Evolutionary conservation across 208 protist genomes (phyloP).

Genomic region (Novymonas esmeraldas): DNA sequence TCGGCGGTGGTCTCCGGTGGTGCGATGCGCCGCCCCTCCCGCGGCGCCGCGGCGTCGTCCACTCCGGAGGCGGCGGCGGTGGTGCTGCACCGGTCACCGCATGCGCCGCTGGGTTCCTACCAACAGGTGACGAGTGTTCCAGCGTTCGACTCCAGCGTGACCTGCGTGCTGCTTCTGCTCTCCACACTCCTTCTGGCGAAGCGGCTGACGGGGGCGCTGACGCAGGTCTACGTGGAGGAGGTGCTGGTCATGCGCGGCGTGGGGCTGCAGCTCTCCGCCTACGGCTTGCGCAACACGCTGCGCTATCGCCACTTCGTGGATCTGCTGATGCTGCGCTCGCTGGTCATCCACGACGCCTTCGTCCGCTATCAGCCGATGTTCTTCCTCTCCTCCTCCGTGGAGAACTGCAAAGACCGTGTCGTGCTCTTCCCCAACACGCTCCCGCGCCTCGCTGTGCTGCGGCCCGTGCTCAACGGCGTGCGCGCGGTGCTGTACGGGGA

Average conservation of each 20-base stretch:
- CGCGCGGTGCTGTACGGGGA: slow-evolving; percentile 78
- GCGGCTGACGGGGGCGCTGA: slow-evolving; percentile 39
- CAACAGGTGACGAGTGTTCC: slow-evolving; percentile 2
- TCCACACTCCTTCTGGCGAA: slow-evolving; percentile 38
- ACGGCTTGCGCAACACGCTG: slow-evolving; percentile 67
- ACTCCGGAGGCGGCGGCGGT: not conserved
- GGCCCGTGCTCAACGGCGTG: slow-evolving; percentile 65
- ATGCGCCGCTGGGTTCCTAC: slow-evolving; percentile 6
- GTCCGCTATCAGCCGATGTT: slow-evolving; percentile 83
- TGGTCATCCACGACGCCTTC: slow-evolving; percentile 87
- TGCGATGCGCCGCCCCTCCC: no score
- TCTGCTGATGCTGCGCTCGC: slow-evolving; percentile 57
- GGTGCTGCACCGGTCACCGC: no score
- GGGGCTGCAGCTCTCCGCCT: slow-evolving; percentile 73
- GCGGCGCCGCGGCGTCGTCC: no score
- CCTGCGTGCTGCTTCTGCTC: slow-evolving; percentile 19
- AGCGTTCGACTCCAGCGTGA: slow-evolving; percentile 20
- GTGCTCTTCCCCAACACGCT: slow-evolving; percentile 82
- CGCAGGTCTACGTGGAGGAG: slow-evolving; percentile 70
- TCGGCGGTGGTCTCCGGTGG: slow-evolving; percentile 3
- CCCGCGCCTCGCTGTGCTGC: slow-evolving; percentile 76
- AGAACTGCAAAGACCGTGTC: slow-evolving; percentile 54
- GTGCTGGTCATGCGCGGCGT: slow-evolving; percentile 78
- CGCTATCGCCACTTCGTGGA: slow-evolving; percentile 61
- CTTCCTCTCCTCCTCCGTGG: slow-evolving; percentile 79